Evolutionary conservation across 2,329 filamentous ascomycete species (phyloP).

Genomic region (Microdochium trichocladiopsis): DNA sequence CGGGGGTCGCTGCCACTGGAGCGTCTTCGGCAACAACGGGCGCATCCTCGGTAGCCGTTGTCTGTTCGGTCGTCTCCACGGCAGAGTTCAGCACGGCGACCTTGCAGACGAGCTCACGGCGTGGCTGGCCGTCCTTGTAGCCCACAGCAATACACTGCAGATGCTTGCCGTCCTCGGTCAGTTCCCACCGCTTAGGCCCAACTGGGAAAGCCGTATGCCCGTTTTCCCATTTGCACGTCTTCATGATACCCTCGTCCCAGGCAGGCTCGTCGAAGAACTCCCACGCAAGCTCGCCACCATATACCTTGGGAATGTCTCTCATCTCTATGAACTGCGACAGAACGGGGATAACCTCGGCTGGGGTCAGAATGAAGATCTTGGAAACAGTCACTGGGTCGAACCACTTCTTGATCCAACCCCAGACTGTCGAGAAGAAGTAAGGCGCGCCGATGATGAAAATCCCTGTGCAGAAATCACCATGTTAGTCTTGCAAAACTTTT

Average conservation of each 20-base stretch:
- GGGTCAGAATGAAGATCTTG: slow-evolving; percentile 86
- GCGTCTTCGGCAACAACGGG: neutral
- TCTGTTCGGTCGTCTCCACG: slow-evolving; percentile 10
- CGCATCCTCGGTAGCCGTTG: neutral
- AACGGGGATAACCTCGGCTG: slow-evolving; percentile 67
- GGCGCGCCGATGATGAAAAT: slow-evolving; percentile 79
- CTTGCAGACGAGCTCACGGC: slow-evolving; percentile 42
- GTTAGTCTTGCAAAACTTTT: neutral
- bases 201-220: slow-evolving; percentile 44
- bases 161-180: slow-evolving; percentile 34
- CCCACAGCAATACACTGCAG: slow-evolving; percentile 49
- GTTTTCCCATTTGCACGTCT: slow-evolving; percentile 41
- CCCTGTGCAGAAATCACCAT: slow-evolving; percentile 12
- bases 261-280: slow-evolving; percentile 70
- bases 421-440: slow-evolving; percentile 84
- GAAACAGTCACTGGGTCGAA: slow-evolving; percentile 90
- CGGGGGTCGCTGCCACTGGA: neutral
- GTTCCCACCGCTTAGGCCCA: slow-evolving; percentile 51
- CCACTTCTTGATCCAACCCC: slow-evolving; percentile 94
- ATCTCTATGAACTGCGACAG: slow-evolving; percentile 76
- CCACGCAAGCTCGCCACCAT: slow-evolving; percentile 82
- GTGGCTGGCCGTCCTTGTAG: slow-evolving; percentile 32
- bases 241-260: slow-evolving; percentile 32
- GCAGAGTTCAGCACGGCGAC: slow-evolving; percentile 34
- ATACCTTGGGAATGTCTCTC: slow-evolving; percentile 79